Base-by-base conservation (phyloP, 768 basidiomycete genomes). In the Suillus paluster region DNA sequence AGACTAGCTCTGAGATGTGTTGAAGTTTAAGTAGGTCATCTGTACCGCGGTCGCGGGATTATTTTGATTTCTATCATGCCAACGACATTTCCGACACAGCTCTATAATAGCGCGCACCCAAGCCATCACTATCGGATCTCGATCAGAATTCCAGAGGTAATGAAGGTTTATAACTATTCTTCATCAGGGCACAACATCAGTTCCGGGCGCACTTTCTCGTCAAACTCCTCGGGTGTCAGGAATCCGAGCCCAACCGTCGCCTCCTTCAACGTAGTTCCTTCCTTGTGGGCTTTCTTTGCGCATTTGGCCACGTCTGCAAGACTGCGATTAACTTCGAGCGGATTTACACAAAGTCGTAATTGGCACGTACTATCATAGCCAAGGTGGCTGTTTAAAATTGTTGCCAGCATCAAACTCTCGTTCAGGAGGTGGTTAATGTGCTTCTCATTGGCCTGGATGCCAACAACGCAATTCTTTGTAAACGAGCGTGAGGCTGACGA, bases 261-360 rank as follows among this genome's bases (percentile, higher is more conserved):
- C 79, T 95, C 91, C 82, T 97, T 99, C 75, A 99, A 73, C 63
- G 97, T 99, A 53, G 89, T 92, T 30, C 97, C 97, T 78, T 99
- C 95, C 76, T 91, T 95, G 83, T 99, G 97, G n/a, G 97, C 97
- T 77, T 99, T 99, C 86, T 99, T 99, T 34, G 97, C 97, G 71
- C 92, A 94, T 79, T 93, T 96, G 54, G 97, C 97, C 53, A 99
- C 97, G 78, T 97, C 95, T 98, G 71, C 44, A 45, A 63, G 45
- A 10, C n/a, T 25, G 30, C 64, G 25, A 50, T 52, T 19, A 39
- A 53, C 45, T 54, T 33, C 5, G 10, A 30, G 34, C 64, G 46
- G 34, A 23, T 11, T 58, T 36, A 33, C 36, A 34, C 23, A 15
- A 45, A 38, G 9, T 6, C 41, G 58, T 15, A 46, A 60, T 63